A percentile compares a stretch with the other conserved stretches of the same genome.
Evolutionary conservation across 768 basidiomycete genomes (phyloP).

Genomic region (Pisolithus marmoratus): DNA sequence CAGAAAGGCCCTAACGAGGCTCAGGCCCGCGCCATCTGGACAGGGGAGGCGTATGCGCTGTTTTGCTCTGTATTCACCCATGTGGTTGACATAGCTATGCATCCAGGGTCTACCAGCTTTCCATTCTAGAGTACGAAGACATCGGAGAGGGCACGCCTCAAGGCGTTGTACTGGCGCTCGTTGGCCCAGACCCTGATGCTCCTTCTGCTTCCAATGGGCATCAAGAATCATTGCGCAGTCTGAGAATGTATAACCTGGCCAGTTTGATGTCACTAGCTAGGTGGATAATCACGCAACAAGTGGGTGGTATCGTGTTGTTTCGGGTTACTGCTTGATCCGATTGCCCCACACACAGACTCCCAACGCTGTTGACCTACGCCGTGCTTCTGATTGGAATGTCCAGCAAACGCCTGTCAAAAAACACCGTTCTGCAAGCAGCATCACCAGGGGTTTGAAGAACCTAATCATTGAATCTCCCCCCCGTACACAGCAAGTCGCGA

Average conservation of each 20-base stretch:
- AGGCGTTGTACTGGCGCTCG: slow-evolving; percentile 73
- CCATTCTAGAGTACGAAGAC: slow-evolving; percentile 58
- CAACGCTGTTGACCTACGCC: slow-evolving; percentile 54
- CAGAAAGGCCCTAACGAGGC: slow-evolving; percentile 69
- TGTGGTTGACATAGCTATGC: neutral
- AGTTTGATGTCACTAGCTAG: slow-evolving; percentile 71
- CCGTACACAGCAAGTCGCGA: slow-evolving; percentile 18
- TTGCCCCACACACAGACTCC: slow-evolving; percentile 37
- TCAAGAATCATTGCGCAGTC: slow-evolving; percentile 45
- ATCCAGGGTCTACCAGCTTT: slow-evolving; percentile 69
- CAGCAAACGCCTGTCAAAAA: slow-evolving; percentile 42
- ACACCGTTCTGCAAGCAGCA: slow-evolving; percentile 49
- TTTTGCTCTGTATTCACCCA: neutral
- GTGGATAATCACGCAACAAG: slow-evolving; percentile 68
- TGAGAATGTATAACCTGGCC: slow-evolving; percentile 81
- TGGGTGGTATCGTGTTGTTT: slow-evolving; percentile 19
- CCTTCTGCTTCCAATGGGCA: slow-evolving; percentile 38
- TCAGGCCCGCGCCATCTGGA: slow-evolving; percentile 61
- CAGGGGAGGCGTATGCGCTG: slow-evolving; percentile 62
- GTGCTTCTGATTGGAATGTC: slow-evolving; percentile 44
- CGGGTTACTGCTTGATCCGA: neutral
- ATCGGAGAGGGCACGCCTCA: slow-evolving; percentile 55
- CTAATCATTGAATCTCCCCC: slow-evolving; percentile 43
- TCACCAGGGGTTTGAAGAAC: slow-evolving; percentile 60
- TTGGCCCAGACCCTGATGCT: slow-evolving; percentile 56